Evolutionary conservation across 108 stramenopile species (phyloP).

Genomic region (Cylindrotheca fusiformis): DNA sequence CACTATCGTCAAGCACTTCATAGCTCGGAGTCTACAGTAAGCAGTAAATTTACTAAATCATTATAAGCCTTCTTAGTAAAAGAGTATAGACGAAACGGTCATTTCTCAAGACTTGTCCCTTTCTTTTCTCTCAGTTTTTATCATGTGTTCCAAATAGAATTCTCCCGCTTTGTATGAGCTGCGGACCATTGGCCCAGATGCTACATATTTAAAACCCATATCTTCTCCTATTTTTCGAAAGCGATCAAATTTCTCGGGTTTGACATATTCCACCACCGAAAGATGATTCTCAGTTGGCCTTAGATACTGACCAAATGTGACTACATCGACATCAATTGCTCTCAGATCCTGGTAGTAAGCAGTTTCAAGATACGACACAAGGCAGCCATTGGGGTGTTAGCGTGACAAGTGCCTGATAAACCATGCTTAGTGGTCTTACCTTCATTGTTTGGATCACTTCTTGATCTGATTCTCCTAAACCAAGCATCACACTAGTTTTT

Average conservation of each 20-base stretch:
- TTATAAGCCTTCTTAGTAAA: too few species aligned
- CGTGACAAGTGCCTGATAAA: too few species aligned
- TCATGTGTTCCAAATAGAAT: conserved; percentile 92
- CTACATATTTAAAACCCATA: conserved; percentile 98
- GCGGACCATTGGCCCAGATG: conserved; percentile 96
- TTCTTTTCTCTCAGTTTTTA: conserved; percentile 71
- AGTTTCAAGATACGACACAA: too few species aligned
- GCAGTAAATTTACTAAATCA: too few species aligned
- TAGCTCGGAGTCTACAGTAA: too few species aligned
- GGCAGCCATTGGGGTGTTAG: too few species aligned
- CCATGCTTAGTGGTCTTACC: too few species aligned
- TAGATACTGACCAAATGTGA: conserved; percentile 98
- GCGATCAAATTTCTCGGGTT: conserved; percentile 92
- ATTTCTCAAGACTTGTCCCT: too few species aligned
- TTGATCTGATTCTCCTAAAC: conserved; percentile 97
- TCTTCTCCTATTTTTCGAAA: conserved; percentile 76
- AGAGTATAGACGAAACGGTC: too few species aligned
- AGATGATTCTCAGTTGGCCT: conserved; percentile 95
- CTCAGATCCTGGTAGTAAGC: conserved; percentile 86
- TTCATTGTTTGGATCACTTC: conserved; percentile 95
- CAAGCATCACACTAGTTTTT: conserved; percentile 97
- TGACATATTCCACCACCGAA: conserved; percentile 94
- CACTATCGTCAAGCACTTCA: too few species aligned
- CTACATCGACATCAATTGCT: conserved; percentile 89
- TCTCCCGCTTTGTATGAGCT: conserved; percentile 97